Conservation (phyloP, 371 early-diverging fungal genomes). For the Caulochytrium protostelioides region DNA sequence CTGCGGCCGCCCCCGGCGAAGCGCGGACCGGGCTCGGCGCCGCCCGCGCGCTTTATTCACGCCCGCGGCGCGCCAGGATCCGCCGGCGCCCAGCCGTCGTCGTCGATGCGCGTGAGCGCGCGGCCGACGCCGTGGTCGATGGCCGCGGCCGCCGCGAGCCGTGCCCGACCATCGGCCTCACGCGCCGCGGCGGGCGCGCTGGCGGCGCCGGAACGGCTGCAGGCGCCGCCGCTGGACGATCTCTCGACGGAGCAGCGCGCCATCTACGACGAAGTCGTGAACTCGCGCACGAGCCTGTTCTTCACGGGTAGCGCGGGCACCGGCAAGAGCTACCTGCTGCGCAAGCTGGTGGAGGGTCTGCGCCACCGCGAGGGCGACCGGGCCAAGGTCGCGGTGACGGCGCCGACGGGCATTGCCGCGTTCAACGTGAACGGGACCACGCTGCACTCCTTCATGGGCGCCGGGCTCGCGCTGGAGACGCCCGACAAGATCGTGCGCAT, state of each 20-base stretch:
- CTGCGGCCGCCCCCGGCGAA: too few species aligned
- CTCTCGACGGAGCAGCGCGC: slow-evolving; percentile 36
- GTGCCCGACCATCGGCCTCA: too few species aligned
- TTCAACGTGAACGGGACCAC: slow-evolving; percentile 59
- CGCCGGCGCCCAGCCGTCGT: too few species aligned
- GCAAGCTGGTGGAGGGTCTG: slow-evolving; percentile 38
- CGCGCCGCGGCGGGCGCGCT: too few species aligned
- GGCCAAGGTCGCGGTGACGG: slow-evolving; percentile 46
- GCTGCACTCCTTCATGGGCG: slow-evolving; percentile 55
- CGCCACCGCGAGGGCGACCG: slow-evolving; percentile 7
- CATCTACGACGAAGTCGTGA: slow-evolving; percentile 29
- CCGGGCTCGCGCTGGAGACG: slow-evolving; percentile 37
- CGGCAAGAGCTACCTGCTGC: slow-evolving; percentile 48
- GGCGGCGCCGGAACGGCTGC: too few species aligned
- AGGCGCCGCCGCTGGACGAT: not conserved
- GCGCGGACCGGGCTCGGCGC: too few species aligned
- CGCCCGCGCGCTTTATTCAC: too few species aligned
- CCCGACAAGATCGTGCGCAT: slow-evolving; percentile 2
- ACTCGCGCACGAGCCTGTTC: slow-evolving; percentile 32
- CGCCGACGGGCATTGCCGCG: slow-evolving; percentile 75
- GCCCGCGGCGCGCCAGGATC: too few species aligned
- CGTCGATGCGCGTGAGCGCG: too few species aligned
- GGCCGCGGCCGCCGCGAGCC: too few species aligned
- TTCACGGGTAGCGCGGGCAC: slow-evolving; percentile 71
- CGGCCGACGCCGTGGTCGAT: too few species aligned